These are phyloP conservation scores for Auriculariales sp. DNA, from an alignment of 768 basidiomycete species.

Conservation along the genomic window DNA sequence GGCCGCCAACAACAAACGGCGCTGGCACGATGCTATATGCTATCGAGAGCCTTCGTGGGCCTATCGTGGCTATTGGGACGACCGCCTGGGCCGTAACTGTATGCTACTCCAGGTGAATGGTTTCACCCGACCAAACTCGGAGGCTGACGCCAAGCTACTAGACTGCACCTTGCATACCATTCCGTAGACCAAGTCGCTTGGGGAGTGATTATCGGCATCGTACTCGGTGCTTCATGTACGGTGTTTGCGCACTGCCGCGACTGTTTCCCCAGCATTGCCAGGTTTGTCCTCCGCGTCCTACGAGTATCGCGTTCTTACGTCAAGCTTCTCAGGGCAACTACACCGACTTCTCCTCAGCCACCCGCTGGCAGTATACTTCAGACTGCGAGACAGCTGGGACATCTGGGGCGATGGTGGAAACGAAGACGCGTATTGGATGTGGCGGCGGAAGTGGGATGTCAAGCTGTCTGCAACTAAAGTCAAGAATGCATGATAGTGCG, in stretches of 20 bases:
- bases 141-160: slow-evolving; percentile 13
- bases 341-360: slow-evolving; percentile 39
- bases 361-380: slow-evolving; percentile 47
- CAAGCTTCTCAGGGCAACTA: slow-evolving; percentile 32
- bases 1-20: slow-evolving; percentile 24
- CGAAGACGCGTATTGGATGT: slow-evolving; percentile 53
- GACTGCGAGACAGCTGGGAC: slow-evolving; percentile 69
- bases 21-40: slow-evolving; percentile 28
- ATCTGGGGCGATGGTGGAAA: slow-evolving; percentile 69
- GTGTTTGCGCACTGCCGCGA: slow-evolving; percentile 40
- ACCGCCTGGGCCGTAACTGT: slow-evolving; percentile 42
- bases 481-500: too few species aligned
- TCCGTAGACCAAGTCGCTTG: slow-evolving; percentile 56
- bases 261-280: slow-evolving; percentile 32
- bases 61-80: slow-evolving; percentile 18
- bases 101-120: slow-evolving; percentile 60
- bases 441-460: slow-evolving; percentile 23
- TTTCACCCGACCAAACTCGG: neutral
- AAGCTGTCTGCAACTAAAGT: too few species aligned
- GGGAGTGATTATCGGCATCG: slow-evolving; percentile 53
- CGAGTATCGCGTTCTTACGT: too few species aligned
- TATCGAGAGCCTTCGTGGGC: slow-evolving; percentile 30
- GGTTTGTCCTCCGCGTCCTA: neutral
- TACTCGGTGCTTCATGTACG: slow-evolving; percentile 41
- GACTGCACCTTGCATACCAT: slow-evolving; percentile 63